Base-by-base conservation (phyloP, 148 eudicot species). In the Diospyros kaki region DNA sequence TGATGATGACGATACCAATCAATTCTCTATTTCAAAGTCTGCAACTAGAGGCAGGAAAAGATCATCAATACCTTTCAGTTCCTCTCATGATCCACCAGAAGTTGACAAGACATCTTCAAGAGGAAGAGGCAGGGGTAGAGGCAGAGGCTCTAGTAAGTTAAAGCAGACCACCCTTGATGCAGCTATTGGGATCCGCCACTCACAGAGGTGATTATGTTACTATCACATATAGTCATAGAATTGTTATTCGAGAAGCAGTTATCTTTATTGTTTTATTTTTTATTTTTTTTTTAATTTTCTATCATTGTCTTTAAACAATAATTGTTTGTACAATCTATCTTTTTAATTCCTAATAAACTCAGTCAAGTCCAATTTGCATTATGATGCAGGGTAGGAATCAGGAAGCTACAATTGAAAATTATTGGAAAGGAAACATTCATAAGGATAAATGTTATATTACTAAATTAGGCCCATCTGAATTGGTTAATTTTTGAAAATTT, bases 151-250 rank as follows among this genome's bases (percentile, higher is more conserved):
- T 55, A 73, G 77, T 72, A 86, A 58, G 78, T 62, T 95, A 86
- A 92, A 92, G 90, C 99, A 95, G 86, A 90, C 91, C 71, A 95
- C 99, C 60, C 96, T 95, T 77, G 99, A 95, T 81, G 81, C 88
- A 67, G 64, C 92, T 45, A 58, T 83, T 77, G 88, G 85, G 54
- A 85, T 86, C 64, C 94, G 91, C 68, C 89, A 81, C 44, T 90
- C 98, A 58, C 92, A 90, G 77, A 93, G 98, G 98, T 92, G 8
- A 59, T 46, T 40, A 4, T 65, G 42, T 66, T 58, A 66, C 76
- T 56, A 60, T 13, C 39, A 18, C 43, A 62, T n/a, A 1, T 18
- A 44, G 5, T 18, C 48, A 10, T 38, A 64, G 17, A 64, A 52
- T 41, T 42, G 10, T 39, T 64, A 46, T 40, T 51, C 15, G 60